These are phyloP conservation scores for Bryoerythrophyllum caledonicum DNA, from an alignment of 225 moss, liverwort and hornwort species.

Conservation along the genomic window DNA sequence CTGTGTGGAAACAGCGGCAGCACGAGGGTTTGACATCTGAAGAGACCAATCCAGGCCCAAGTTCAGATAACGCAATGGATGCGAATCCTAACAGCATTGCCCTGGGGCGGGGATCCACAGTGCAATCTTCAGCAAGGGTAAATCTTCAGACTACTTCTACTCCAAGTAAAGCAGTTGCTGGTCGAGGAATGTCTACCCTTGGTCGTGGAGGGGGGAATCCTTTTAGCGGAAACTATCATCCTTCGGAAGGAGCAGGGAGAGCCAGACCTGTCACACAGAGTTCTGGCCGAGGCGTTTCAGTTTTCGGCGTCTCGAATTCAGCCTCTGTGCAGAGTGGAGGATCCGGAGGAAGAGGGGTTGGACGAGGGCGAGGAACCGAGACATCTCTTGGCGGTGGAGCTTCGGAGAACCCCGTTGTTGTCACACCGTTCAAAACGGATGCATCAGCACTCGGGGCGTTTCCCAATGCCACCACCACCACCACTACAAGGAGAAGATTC, in stretches of 20 bases:
- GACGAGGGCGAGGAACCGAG: constrained; percentile 65
- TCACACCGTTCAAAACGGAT: constrained; percentile 87
- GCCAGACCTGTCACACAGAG: constrained; percentile 55
- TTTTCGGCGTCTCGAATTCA: constrained; percentile 39
- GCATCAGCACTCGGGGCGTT: constrained; percentile 96
- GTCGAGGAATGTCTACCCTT: constrained; percentile 63
- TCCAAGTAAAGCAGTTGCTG: constrained; percentile 39
- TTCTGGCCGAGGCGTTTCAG: constrained; percentile 58
- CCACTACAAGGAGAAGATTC: constrained; percentile 81
- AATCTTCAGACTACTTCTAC: constrained; percentile 32
- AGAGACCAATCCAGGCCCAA: constrained; percentile 40
- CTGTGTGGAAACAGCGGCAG: constrained; percentile 98
- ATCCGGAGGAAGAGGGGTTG: constrained; percentile 58
- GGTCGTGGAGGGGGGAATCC: constrained; percentile 80
- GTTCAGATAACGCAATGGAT: constrained; percentile 46
- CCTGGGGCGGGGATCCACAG: constrained; percentile 36
- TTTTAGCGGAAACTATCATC: constrained; percentile 72
- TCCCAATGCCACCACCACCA: constrained; percentile 48
- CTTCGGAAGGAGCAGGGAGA: constrained; percentile 73
- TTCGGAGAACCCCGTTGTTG: constrained; percentile 46
- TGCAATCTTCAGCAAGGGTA: constrained; percentile 46
- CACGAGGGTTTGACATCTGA: constrained; percentile 68
- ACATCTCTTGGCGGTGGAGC: constrained; percentile 34
- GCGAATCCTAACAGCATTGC: constrained; percentile 32
- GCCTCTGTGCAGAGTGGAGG: constrained; percentile 38